These are phyloP conservation scores for Hypoxylon lenormandii DNA, from an alignment of 495 filamentous ascomycete genomes.

Conservation along the genomic window DNA sequence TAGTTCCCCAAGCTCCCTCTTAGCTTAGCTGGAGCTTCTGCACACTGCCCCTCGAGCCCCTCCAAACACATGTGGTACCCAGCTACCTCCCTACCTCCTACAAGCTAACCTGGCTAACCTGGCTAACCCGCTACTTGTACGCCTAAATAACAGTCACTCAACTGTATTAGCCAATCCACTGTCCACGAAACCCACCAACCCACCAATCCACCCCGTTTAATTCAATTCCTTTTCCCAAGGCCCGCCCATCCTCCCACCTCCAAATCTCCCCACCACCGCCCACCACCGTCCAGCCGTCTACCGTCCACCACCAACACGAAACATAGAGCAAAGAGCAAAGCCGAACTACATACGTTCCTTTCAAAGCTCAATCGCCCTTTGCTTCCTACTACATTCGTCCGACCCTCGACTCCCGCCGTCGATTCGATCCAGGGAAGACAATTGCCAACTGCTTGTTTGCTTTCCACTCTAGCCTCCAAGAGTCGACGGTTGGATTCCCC, in stretches of 20 bases:
- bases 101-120: conserved; percentile 11
- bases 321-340: no score
- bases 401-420: conserved; percentile 40
- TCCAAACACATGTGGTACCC: conserved; percentile 35
- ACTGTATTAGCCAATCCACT: conserved; percentile 47
- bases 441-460: conserved; percentile 26
- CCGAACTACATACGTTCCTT: conserved; percentile 25
- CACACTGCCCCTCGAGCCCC: conserved; percentile 27
- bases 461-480: conserved; percentile 29
- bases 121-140: conserved; percentile 36
- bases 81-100: conserved; percentile 18
- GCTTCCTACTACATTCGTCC: conserved; percentile 39
- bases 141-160: conserved; percentile 19
- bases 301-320: conserved; percentile 16
- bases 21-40: conserved; percentile 34
- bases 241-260: conserved; percentile 23
- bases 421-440: conserved; percentile 29
- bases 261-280: conserved; percentile 45
- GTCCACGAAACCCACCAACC: no score
- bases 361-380: conserved; percentile 20
- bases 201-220: conserved; percentile 45
- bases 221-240: conserved; percentile 28
- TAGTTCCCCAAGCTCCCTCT: conserved; percentile 24
- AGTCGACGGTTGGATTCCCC: conserved; percentile 42
- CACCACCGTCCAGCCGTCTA: not conserved